Conservation (phyloP, 164 flowering plant genomes). For the Umbellularia californica region DNA sequence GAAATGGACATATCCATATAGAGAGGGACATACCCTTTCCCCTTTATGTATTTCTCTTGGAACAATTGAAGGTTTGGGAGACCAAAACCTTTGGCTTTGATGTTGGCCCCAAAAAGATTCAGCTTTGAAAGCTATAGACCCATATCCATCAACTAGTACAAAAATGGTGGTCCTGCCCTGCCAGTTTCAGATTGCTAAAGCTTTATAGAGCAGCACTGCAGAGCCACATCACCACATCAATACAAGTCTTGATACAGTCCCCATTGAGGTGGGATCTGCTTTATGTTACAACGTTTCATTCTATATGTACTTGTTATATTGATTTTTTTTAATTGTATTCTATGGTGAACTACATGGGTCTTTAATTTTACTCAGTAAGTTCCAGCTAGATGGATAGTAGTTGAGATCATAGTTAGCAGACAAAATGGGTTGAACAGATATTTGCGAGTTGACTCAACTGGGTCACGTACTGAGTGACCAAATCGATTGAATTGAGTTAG, state of each 20-base stretch:
- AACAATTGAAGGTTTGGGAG: background rate
- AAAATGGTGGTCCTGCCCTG: background rate
- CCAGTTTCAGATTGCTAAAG: background rate
- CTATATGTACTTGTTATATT: background rate
- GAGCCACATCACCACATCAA: background rate
- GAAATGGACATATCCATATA: conserved; percentile 1
- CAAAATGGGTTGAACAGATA: too few species aligned
- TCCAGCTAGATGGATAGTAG: background rate
- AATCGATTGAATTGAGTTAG: too few species aligned
- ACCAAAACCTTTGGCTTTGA: conserved; percentile 5
- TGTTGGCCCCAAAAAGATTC: conserved; percentile 7
- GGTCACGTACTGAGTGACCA: too few species aligned
- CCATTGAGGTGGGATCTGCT: background rate
- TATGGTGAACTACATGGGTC: background rate
- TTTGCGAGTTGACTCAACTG: too few species aligned
- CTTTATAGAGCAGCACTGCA: too few species aligned
- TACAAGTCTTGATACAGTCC: background rate
- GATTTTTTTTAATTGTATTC: background rate
- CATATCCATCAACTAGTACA: conserved; percentile 6
- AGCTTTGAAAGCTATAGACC: conserved; percentile 1
- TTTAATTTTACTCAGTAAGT: background rate
- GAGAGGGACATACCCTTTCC: background rate
- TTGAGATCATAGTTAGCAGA: background rate
- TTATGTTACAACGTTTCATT: background rate
- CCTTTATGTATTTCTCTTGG: background rate